Conservation (phyloP, 148 eudicot species). For the Tetragonia tetragonoides region DNA sequence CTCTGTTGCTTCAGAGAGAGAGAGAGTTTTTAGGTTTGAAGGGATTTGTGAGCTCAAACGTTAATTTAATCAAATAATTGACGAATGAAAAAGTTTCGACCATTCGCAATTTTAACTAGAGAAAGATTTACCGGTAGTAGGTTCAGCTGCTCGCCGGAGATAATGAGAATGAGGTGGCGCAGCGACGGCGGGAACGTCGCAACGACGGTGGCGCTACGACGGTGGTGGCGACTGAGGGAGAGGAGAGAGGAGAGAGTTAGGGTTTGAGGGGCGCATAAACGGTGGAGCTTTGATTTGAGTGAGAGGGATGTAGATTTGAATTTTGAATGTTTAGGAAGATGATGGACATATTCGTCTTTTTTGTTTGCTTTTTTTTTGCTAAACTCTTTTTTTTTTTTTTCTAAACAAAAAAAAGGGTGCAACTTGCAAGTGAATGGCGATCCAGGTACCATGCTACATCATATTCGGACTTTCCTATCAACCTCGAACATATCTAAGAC, state of each 20-base stretch:
- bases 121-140: neutral
- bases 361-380: neutral
- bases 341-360: neutral
- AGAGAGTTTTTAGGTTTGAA: neutral
- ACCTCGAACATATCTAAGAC: no score
- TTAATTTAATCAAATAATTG: neutral
- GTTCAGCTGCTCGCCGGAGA: neutral
- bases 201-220: neutral
- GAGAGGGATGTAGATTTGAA: conserved; percentile 23
- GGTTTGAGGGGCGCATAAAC: conserved; percentile 25
- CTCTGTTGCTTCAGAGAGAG: neutral
- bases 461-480: no score
- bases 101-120: neutral
- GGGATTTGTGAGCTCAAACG: neutral
- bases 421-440: no score
- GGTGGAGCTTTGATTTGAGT: conserved; percentile 18
- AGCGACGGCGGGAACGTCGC: no score
- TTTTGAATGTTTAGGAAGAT: conserved; percentile 16
- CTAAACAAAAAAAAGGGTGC: no score
- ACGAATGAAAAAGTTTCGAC: neutral
- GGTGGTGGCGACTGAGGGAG: neutral
- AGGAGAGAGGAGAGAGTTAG: neutral
- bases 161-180: neutral
- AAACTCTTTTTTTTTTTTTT: neutral
- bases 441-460: no score